phyloP scores from a whole-genome alignment of 176 grass and related monocot genomes.

The Hordeum marinum region DNA sequence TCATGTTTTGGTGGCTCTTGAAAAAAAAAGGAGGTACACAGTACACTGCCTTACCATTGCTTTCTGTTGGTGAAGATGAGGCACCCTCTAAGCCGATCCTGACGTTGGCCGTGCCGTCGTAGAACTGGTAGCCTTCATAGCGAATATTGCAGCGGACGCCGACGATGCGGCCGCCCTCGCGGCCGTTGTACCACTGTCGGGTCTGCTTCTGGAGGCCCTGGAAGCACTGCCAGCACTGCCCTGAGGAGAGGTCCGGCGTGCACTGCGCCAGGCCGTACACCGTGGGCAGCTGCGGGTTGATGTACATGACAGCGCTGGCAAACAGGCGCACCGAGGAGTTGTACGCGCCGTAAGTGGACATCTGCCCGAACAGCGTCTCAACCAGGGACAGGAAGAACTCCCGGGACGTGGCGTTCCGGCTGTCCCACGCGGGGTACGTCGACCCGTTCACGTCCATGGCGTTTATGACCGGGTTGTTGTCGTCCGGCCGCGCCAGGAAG shows the following conservation, averaged over 20 bases:
- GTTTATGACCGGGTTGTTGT: conserved; percentile 34
- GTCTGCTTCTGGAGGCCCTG: conserved; percentile 15
- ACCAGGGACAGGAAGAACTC: conserved; percentile 40
- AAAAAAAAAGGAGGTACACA: neutral
- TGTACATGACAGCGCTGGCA: conserved; percentile 39
- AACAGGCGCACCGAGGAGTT: conserved; percentile 33
- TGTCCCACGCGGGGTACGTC: conserved; percentile 38
- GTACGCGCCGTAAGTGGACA: conserved; percentile 43
- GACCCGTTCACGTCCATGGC: conserved; percentile 39
- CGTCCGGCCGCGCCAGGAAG: conserved; percentile 25
- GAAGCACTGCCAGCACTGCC: conserved; percentile 51
- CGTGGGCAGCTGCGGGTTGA: conserved; percentile 39
- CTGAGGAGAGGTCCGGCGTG: conserved; percentile 49
- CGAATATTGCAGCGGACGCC: conserved; percentile 49
- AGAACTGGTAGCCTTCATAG: conserved; percentile 48
- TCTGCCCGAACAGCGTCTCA: conserved; percentile 42
- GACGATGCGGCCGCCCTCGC: conserved; percentile 36
- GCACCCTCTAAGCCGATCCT: conserved; percentile 1
- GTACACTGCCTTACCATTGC: neutral
- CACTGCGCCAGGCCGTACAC: conserved; percentile 73
- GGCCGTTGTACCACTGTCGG: conserved; percentile 23
- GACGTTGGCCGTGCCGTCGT: conserved; percentile 32
- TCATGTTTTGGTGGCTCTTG: neutral
- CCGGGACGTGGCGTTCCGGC: conserved; percentile 33
- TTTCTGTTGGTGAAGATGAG: neutral